Evolutionary conservation across 176 grass and related monocot genomes (phyloP).

Genomic region (Coix lacrymajobi): DNA sequence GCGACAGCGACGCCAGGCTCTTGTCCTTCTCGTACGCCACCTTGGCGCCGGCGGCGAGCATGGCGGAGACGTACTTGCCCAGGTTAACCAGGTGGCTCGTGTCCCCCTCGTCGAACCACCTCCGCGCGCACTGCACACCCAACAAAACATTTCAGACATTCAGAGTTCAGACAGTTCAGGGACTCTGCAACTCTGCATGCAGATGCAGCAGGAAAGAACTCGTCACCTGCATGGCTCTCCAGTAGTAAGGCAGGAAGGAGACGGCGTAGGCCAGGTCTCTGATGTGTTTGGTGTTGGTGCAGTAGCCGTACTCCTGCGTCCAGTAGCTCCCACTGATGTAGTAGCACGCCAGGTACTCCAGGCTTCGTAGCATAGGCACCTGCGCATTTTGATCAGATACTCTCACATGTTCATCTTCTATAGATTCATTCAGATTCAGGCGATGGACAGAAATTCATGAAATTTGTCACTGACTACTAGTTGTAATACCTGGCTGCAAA

Average conservation of each 20-base stretch:
- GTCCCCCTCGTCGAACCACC: constrained; percentile 84
- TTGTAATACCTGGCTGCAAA: constrained; percentile 60
- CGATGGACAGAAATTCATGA: not conserved
- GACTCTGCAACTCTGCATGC: not conserved
- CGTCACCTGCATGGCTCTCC: constrained; percentile 84
- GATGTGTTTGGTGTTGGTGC: constrained; percentile 65
- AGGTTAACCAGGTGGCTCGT: constrained; percentile 61
- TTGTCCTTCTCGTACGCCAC: constrained; percentile 79
- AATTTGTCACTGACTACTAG: not conserved
- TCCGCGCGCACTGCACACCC: constrained; percentile 53
- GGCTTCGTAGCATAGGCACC: constrained; percentile 74
- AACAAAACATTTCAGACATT: not conserved
- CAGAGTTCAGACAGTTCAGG: not conserved
- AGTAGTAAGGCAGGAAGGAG: constrained; percentile 89
- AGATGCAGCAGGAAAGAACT: not conserved
- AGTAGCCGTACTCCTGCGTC: constrained; percentile 70
- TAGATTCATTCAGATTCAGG: not conserved
- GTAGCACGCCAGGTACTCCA: constrained; percentile 77
- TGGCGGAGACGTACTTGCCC: constrained; percentile 85
- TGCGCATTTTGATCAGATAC: constrained; percentile 2
- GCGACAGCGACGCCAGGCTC: constrained; percentile 43
- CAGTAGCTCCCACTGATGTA: constrained; percentile 80
- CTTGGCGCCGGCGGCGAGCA: constrained; percentile 77
- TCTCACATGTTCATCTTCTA: not conserved
- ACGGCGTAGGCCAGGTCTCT: constrained; percentile 72